Conservation (phyloP, 2,329 filamentous ascomycete species). For the Tolypocladium ovalisporum region DNA sequence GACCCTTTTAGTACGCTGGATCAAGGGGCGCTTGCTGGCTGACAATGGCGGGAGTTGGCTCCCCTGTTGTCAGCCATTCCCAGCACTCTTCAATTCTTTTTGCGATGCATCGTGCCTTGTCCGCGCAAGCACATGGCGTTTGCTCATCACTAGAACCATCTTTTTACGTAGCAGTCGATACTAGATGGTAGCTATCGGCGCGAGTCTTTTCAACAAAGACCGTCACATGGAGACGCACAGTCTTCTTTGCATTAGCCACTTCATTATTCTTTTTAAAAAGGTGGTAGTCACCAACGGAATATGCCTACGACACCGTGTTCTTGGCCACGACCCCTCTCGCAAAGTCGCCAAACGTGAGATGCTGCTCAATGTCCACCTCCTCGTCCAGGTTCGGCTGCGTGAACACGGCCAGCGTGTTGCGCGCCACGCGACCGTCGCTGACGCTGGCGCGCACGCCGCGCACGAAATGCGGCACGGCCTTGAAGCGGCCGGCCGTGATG, state of each 20-base stretch:
- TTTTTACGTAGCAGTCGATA: neutral
- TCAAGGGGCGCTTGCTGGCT: neutral
- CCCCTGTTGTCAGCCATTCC: neutral
- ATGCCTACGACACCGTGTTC: conserved; percentile 43
- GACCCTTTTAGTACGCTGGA: neutral
- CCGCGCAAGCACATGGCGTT: neutral
- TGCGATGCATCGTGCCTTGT: neutral
- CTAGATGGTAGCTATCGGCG: neutral
- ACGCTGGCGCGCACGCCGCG: conserved; percentile 54
- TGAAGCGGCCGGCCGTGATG: conserved; percentile 85
- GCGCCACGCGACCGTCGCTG: conserved; percentile 45
- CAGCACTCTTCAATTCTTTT: neutral
- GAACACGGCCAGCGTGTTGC: conserved; percentile 91
- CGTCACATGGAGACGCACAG: neutral
- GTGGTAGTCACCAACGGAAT: no score
- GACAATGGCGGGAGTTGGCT: neutral
- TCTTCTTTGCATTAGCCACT: neutral
- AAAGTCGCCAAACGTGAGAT: conserved; percentile 66
- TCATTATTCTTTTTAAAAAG: no score
- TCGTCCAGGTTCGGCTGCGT: conserved; percentile 90
- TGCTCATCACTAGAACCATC: neutral
- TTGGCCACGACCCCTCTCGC: conserved; percentile 50
- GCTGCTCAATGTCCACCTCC: conserved; percentile 57
- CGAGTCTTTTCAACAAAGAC: neutral
- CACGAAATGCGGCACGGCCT: conserved; percentile 93